Evolutionary conservation across 768 basidiomycete genomes (phyloP), one percentile per base, ranked within the genome.

Genomic region (Tremella mesenterica): DNA sequence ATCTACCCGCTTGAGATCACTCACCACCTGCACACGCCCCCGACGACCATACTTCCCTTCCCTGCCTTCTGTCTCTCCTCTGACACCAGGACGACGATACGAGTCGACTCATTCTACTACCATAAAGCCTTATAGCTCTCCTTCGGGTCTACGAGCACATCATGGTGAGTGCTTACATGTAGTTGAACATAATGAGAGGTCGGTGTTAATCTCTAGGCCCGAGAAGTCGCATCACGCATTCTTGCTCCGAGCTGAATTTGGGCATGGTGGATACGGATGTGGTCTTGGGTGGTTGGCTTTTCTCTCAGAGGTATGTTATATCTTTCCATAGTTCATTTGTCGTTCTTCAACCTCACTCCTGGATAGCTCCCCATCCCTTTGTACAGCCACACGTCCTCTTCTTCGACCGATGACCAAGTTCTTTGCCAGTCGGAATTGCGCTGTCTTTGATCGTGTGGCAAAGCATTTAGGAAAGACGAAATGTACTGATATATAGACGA

Each of bases 261-360:
- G 63, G 69, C 23, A 76, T 82, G 67, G 79, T 75, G 48, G 85
- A 83, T 59, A 59, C 74, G 16, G 67, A 66, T 54, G 87, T 91
- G 56, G 78, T 85, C 54, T 76, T 96, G 30, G 78, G 84, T 21
- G 91, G 91, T 29, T 88, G 85, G 84, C 76, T 93, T 53, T 82
- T 85, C 61, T 80, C 83, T 52, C 85, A 84, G 75, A 81, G 89
- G 88, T 89, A 74, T 74, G 79, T 56, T 14, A 30, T 33, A 27
- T 30, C 52, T 44, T 33, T 14, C 12, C 21, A 34, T 38, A 4
- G 43, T 8, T 16, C 14, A 8, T 5, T 4, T 4, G 38, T 5
- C n/a, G n/a, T n/a, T n/a, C n/a, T n/a, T n/a, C n/a, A n/a, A n/a
- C n/a, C n/a, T n/a, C n/a, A n/a, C n/a, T n/a, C n/a, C n/a, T n/a